Evolutionary conservation across 2,329 filamentous ascomycete genomes (phyloP).

Genomic region (Dactylellina leptospora): DNA sequence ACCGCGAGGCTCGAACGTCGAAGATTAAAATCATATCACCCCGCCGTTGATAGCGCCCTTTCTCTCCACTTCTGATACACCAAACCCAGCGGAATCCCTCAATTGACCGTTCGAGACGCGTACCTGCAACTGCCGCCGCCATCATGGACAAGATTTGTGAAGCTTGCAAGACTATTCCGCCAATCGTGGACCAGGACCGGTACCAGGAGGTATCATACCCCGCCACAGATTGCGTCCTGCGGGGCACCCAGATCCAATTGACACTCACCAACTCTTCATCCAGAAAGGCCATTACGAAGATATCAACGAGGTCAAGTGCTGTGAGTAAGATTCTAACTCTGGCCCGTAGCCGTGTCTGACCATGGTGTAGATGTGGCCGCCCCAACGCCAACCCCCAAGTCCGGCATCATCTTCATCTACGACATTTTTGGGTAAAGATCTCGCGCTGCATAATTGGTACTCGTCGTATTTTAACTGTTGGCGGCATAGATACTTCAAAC

Average conservation of each 20-base stretch:
- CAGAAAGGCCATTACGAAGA: constrained; percentile 44
- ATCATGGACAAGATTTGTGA: constrained; percentile 48
- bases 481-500: constrained; percentile 21
- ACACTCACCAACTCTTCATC: neutral
- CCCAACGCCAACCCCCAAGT: constrained; percentile 30
- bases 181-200: constrained; percentile 26
- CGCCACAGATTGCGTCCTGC: too few species aligned
- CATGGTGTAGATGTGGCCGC: constrained; percentile 28
- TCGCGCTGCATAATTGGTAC: neutral
- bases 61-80: too few species aligned
- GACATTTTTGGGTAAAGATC: constrained; percentile 40
- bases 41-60: too few species aligned
- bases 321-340: constrained; percentile 1
- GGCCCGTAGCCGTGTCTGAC: neutral
- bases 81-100: too few species aligned
- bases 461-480: neutral
- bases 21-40: too few species aligned
- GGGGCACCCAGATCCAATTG: neutral
- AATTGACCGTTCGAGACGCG: too few species aligned
- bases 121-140: too few species aligned
- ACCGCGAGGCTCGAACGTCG: too few species aligned
- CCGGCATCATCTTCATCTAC: constrained; percentile 43
- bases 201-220: constrained; percentile 23
- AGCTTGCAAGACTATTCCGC: constrained; percentile 47
- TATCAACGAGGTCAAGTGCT: constrained; percentile 38